Evolutionary conservation across 805 yeast genomes (phyloP).

Genomic region (Jamesozyma rosinii): DNA sequence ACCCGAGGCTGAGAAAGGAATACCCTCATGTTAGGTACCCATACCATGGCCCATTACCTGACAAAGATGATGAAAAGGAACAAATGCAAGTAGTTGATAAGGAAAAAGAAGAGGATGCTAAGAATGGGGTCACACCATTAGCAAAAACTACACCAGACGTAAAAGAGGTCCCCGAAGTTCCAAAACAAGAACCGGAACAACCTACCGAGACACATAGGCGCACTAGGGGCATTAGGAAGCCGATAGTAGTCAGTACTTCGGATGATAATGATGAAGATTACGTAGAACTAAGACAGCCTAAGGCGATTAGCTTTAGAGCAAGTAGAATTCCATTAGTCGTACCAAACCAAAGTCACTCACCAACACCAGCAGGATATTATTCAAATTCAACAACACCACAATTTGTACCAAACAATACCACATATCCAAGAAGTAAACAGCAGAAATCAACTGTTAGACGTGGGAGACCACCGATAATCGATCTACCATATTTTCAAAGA

Average conservation of each 20-base stretch:
- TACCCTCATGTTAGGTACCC: conserved; percentile 34
- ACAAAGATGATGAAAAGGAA: conserved; percentile 23
- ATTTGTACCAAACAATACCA: background rate
- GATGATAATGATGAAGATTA: conserved; percentile 2
- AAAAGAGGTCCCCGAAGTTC: background rate
- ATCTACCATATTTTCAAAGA: conserved; percentile 63
- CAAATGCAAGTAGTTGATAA: conserved; percentile 5
- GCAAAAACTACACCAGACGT: background rate
- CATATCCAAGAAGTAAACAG: conserved; percentile 12
- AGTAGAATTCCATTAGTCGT: background rate
- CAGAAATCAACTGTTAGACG: conserved; percentile 28
- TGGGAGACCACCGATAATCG: conserved; percentile 32
- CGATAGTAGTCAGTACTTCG: background rate
- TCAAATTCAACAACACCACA: conserved; percentile 4
- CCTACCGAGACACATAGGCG: background rate
- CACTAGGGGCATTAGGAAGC: background rate
- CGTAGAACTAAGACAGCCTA: background rate
- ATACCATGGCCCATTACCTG: conserved; percentile 62
- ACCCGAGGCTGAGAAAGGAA: conserved; percentile 28
- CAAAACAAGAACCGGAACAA: background rate
- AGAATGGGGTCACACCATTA: conserved; percentile 1
- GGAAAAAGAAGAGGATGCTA: conserved; percentile 3
- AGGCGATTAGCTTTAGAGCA: background rate
- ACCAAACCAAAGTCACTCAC: background rate
- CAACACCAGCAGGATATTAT: background rate